Evolutionary conservation across 768 basidiomycete species (phyloP).

Genomic region (Porpolomopsis calyptriformis): DNA sequence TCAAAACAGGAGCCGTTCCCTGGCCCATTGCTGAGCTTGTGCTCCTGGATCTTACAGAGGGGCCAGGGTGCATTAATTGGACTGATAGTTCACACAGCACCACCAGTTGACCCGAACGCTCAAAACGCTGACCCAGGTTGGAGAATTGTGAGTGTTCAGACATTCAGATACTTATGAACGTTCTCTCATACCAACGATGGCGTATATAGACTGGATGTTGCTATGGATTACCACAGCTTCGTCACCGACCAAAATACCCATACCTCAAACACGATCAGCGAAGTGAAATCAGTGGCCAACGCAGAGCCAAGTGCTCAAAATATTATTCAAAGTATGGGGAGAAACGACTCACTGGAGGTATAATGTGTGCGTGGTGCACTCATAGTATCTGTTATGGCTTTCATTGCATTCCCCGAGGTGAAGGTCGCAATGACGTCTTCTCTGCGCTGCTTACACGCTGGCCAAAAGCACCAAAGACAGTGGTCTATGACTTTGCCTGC

Average conservation of each 20-base stretch:
- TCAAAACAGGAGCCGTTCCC: background rate
- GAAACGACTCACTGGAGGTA: slow-evolving; percentile 1
- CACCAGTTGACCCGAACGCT: too few relatives aligned
- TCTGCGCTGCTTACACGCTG: slow-evolving; percentile 26
- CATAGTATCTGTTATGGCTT: slow-evolving; percentile 25
- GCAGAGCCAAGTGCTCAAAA: slow-evolving; percentile 16
- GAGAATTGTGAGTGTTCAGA: too few relatives aligned
- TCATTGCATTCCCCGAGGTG: slow-evolving; percentile 24
- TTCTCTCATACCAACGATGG: too few relatives aligned
- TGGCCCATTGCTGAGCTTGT: background rate
- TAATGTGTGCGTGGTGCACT: slow-evolving; percentile 22
- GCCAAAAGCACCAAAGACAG: slow-evolving; percentile 17
- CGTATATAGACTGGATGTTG: slow-evolving; percentile 18
- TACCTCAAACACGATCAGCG: slow-evolving; percentile 15
- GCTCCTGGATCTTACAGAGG: background rate
- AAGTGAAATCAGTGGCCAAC: slow-evolving; percentile 5
- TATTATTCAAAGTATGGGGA: slow-evolving; percentile 21
- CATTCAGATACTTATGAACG: too few relatives aligned
- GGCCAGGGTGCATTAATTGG: background rate
- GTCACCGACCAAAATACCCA: slow-evolving; percentile 20
- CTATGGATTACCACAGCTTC: slow-evolving; percentile 22
- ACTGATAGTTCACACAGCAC: background rate
- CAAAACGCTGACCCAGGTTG: too few relatives aligned
- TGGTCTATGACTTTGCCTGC: too few relatives aligned
- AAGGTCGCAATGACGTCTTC: slow-evolving; percentile 30